A percentile compares a stretch with the other conserved stretches of the same genome.
Conservation (phyloP, 371 early-diverging fungal species). For the Modicella reniformis region DNA sequence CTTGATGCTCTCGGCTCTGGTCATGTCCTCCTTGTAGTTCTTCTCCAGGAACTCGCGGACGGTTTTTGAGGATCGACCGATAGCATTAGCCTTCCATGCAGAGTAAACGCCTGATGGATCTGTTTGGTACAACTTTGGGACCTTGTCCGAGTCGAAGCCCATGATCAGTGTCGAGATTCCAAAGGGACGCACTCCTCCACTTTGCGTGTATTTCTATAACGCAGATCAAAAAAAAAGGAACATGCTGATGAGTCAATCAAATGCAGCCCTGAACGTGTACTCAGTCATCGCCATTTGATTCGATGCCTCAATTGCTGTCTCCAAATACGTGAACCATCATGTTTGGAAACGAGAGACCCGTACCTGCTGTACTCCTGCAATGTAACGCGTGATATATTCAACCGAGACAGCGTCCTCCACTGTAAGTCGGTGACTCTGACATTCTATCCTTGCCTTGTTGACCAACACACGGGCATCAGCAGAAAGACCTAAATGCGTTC, state of each 20-base stretch:
- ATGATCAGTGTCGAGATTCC: conserved; percentile 98
- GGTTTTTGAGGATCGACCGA: conserved; percentile 96
- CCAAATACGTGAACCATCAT: not conserved
- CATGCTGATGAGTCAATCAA: not conserved
- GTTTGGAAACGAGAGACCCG: not conserved
- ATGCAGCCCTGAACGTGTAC: not conserved
- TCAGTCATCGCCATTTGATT: no score
- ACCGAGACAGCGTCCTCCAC: conserved; percentile 97
- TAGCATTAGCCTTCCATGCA: conserved; percentile 97
- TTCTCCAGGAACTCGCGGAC: conserved; percentile 98
- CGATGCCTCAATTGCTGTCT: not conserved
- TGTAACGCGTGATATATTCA: conserved; percentile 97
- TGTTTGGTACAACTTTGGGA: conserved; percentile 96
- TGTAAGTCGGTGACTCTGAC: conserved; percentile 95
- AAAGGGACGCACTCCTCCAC: conserved; percentile 98
- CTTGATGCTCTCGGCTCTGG: conserved; percentile 85
- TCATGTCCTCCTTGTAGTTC: conserved; percentile 89
- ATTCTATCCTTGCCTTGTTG: conserved; percentile 97
- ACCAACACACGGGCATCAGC: conserved; percentile 97
- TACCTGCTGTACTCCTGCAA: conserved; percentile 97
- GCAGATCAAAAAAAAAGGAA: not conserved
- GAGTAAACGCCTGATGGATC: conserved; percentile 99
- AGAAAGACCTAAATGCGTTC: conserved; percentile 73
- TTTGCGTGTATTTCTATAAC: conserved; percentile 96
- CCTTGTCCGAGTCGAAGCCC: conserved; percentile 86